Evolutionary conservation across 371 early-diverging fungal genomes (phyloP).

Genomic region (Syncephalastrum racemosum): DNA sequence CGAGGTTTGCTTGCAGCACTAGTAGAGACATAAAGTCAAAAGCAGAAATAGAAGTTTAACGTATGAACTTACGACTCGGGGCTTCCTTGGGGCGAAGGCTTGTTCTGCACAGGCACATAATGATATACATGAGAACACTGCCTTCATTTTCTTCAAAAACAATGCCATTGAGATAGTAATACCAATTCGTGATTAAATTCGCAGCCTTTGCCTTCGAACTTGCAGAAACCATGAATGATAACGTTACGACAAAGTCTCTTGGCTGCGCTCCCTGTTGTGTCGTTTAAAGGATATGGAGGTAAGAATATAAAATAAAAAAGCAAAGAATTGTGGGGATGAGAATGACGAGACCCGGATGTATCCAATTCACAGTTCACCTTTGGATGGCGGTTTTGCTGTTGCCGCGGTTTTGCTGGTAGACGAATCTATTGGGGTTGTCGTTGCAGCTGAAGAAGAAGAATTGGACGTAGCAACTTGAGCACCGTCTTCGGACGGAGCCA

Average conservation of each 20-base stretch:
- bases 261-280: slow-evolving; percentile 16
- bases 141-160: too few species aligned
- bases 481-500: slow-evolving; percentile 43
- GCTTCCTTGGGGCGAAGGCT: slow-evolving; percentile 40
- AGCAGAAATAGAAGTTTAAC: background rate
- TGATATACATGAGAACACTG: background rate
- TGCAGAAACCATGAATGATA: slow-evolving; percentile 86
- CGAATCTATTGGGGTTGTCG: slow-evolving; percentile 15
- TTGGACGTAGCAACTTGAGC: slow-evolving; percentile 1
- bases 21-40: slow-evolving; percentile 5
- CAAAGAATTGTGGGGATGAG: background rate
- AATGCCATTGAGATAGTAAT: slow-evolving; percentile 18
- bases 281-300: background rate
- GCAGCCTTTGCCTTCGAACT: slow-evolving; percentile 82
- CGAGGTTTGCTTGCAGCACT: slow-evolving; percentile 45
- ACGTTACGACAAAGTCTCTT: slow-evolving; percentile 77
- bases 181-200: slow-evolving; percentile 81
- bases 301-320: too few species aligned
- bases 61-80: slow-evolving; percentile 55
- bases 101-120: slow-evolving; percentile 13
- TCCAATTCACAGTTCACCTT: slow-evolving; percentile 34
- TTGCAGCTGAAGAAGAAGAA: slow-evolving; percentile 17
- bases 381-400: slow-evolving; percentile 31
- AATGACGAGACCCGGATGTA: background rate
- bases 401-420: slow-evolving; percentile 20